Evolutionary conservation across 139 green algal species (phyloP).

Genomic region (Asterochloris erici): DNA sequence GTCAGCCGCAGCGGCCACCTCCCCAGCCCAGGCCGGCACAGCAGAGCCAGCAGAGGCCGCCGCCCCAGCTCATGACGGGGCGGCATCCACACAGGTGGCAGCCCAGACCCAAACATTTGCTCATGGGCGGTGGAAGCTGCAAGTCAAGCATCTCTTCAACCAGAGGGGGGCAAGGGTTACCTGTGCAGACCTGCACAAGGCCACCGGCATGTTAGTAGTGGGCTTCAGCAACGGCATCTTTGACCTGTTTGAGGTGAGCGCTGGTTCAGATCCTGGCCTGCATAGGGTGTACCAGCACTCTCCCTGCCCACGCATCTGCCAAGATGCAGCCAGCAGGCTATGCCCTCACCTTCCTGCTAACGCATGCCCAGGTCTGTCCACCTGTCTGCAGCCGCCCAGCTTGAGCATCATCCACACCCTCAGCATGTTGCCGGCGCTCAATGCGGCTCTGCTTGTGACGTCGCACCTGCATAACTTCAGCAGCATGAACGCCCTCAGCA

Average conservation of each 20-base stretch:
- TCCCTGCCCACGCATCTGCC: too few species aligned
- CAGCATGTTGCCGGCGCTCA: too few species aligned
- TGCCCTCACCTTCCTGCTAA: too few species aligned
- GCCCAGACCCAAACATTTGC: neutral
- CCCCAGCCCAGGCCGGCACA: neutral
- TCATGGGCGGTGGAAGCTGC: conserved; percentile 74
- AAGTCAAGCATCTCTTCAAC: conserved; percentile 77
- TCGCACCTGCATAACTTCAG: too few species aligned
- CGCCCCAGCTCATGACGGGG: neutral
- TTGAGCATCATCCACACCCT: too few species aligned
- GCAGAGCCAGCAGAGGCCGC: neutral
- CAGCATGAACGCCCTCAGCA: too few species aligned
- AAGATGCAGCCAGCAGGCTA: too few species aligned
- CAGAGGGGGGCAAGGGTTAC: conserved; percentile 56
- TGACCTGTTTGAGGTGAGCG: conserved; percentile 59
- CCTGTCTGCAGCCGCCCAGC: too few species aligned
- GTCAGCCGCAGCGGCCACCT: neutral
- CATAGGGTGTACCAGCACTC: too few species aligned
- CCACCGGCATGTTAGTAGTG: conserved; percentile 60
- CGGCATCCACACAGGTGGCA: neutral
- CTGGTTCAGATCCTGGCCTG: neutral
- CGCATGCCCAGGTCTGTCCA: too few species aligned
- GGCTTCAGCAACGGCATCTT: conserved; percentile 87
- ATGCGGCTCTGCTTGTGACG: too few species aligned
- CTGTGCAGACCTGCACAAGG: conserved; percentile 49